Conservation (phyloP, 2,329 filamentous ascomycete species). For the Aspergillus sp. region DNA sequence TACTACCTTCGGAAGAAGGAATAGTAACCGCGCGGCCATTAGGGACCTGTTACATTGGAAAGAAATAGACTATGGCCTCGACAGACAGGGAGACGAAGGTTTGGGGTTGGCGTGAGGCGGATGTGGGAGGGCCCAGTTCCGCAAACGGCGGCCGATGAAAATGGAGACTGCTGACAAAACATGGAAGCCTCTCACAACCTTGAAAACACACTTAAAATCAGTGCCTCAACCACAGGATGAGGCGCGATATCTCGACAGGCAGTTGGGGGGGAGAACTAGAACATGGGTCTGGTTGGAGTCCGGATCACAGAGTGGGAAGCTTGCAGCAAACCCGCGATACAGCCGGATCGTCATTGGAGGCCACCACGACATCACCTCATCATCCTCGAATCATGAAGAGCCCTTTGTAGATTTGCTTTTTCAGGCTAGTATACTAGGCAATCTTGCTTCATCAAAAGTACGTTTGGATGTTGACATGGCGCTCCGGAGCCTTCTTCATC, state of each 20-base stretch:
- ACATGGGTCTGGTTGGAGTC: slow-evolving; percentile 12
- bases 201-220: neutral
- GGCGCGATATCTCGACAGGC: slow-evolving; percentile 13
- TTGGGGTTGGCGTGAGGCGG: slow-evolving; percentile 7
- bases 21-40: slow-evolving; percentile 29
- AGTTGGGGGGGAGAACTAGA: slow-evolving; percentile 1
- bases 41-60: slow-evolving; percentile 20
- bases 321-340: slow-evolving; percentile 4
- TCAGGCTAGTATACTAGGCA: neutral
- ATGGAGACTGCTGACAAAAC: slow-evolving; percentile 37
- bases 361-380: slow-evolving; percentile 6
- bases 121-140: slow-evolving; percentile 20
- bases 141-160: slow-evolving; percentile 20
- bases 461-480: neutral
- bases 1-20: slow-evolving; percentile 27
- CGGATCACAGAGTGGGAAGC: slow-evolving; percentile 13
- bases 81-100: slow-evolving; percentile 13
- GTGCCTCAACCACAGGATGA: neutral
- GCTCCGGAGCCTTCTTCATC: neutral
- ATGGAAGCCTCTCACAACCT: neutral
- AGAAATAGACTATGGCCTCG: slow-evolving; percentile 7
- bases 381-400: slow-evolving; percentile 11
- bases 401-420: slow-evolving; percentile 14
- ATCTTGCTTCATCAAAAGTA: neutral
- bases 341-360: slow-evolving; percentile 6